phyloP scores from a whole-genome alignment of 1,139 yeast genomes.

The Candida sanyaensis region DNA sequence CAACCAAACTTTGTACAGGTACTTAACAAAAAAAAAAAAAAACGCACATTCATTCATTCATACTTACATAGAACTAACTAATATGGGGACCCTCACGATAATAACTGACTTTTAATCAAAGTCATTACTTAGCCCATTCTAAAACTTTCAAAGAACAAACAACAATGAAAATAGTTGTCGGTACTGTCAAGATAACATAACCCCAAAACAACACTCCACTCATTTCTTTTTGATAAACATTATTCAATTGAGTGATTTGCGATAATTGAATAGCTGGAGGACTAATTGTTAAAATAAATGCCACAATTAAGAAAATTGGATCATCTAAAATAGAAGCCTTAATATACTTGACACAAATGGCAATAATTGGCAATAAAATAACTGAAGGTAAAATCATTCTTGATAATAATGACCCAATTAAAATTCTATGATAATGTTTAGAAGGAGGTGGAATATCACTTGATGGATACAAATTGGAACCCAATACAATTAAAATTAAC shows the following conservation, averaged over 20 bases:
- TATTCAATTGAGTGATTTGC: conserved; percentile 78
- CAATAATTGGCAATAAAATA: conserved; percentile 65
- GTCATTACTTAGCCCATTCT: conserved; percentile 39
- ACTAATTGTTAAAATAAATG: conserved; percentile 71
- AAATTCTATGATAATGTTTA: conserved; percentile 56
- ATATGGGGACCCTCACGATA: no score
- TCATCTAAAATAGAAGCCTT: conserved; percentile 75
- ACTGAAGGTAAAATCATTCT: conserved; percentile 79
- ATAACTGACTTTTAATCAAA: no score
- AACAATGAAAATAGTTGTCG: conserved; percentile 74
- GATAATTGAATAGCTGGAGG: conserved; percentile 88
- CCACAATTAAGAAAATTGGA: conserved; percentile 77
- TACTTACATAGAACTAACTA: no score
- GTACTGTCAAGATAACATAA: conserved; percentile 72
- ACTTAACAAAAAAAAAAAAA: no score
- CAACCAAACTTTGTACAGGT: no score
- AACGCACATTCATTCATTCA: no score
- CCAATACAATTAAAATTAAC: conserved; percentile 69
- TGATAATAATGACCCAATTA: conserved; percentile 67
- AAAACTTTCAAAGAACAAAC: conserved; percentile 68
- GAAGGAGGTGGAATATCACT: conserved; percentile 66
- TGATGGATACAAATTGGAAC: conserved; percentile 73
- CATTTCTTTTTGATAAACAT: conserved; percentile 79
- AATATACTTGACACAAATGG: conserved; percentile 64
- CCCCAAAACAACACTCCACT: conserved; percentile 89